A percentile compares a stretch with the other conserved stretches of the same genome.
phyloP scores from a whole-genome alignment of 2,329 filamentous ascomycete genomes.

The Penicillium sp. region DNA sequence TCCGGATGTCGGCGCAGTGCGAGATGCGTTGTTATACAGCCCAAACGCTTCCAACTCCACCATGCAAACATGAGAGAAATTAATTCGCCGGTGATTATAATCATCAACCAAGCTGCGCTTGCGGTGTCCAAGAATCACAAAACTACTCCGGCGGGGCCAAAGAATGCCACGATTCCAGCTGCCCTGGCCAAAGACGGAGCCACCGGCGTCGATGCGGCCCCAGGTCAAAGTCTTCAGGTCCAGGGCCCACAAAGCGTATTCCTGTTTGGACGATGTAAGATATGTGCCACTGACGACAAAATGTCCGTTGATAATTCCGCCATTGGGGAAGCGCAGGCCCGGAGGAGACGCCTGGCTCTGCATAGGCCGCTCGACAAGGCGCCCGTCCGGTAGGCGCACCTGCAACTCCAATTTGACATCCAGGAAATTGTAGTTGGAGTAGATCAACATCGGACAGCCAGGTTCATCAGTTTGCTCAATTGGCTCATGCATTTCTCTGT shows the following conservation, averaged over 20 bases:
- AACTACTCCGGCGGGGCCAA: slow-evolving; percentile 91
- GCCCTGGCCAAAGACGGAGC: slow-evolving; percentile 91
- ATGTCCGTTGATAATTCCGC: slow-evolving; percentile 91
- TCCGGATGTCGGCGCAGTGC: slow-evolving; percentile 74
- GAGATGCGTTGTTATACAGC: slow-evolving; percentile 92
- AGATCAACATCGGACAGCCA: slow-evolving; percentile 82
- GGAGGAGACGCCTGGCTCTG: slow-evolving; percentile 79
- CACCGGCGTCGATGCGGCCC: slow-evolving; percentile 94
- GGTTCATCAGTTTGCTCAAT: slow-evolving; percentile 34
- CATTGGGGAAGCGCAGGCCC: slow-evolving; percentile 92
- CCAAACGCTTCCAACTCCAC: slow-evolving; percentile 97
- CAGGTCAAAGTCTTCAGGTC: slow-evolving; percentile 87
- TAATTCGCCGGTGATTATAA: slow-evolving; percentile 96
- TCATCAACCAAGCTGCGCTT: slow-evolving; percentile 94
- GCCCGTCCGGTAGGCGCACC: slow-evolving; percentile 81
- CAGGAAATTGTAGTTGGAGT: slow-evolving; percentile 98
- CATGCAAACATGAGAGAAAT: slow-evolving; percentile 95
- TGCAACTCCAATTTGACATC: slow-evolving; percentile 96
- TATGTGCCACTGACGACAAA: slow-evolving; percentile 98
- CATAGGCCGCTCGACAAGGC: slow-evolving; percentile 86
- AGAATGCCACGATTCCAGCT: slow-evolving; percentile 97
- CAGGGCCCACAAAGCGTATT: slow-evolving; percentile 95
- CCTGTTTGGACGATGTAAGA: slow-evolving; percentile 95
- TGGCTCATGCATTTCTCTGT: slow-evolving; percentile 43
- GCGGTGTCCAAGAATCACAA: slow-evolving; percentile 92